Evolutionary conservation across 192 early-diverging fungal species (phyloP).

Genomic region (Cladochytrium replicatum): DNA sequence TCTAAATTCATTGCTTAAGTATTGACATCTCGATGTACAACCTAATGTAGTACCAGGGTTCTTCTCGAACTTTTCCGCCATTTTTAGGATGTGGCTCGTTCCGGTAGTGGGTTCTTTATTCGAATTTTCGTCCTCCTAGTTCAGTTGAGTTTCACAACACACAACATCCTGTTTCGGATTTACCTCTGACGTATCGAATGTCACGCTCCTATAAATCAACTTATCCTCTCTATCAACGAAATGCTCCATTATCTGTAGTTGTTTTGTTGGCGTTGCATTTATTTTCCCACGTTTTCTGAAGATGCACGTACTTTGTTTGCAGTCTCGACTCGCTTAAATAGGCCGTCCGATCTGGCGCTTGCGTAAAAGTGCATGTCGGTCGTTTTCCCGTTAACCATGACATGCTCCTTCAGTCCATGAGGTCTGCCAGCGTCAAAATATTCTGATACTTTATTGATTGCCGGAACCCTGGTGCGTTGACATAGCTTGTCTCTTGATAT

Average conservation of each 20-base stretch:
- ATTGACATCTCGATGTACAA: not conserved
- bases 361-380: conserved; percentile 48
- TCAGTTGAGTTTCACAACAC: no score
- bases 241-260: conserved; percentile 28
- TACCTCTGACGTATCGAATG: conserved; percentile 27
- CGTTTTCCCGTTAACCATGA: conserved; percentile 36
- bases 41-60: conserved; percentile 19
- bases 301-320: conserved; percentile 25
- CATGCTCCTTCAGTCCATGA: conserved; percentile 45
- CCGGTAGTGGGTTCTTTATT: conserved; percentile 5
- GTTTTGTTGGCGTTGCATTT: not conserved
- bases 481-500: conserved; percentile 39
- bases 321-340: conserved; percentile 37
- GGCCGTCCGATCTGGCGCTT: conserved; percentile 38
- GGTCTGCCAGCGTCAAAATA: conserved; percentile 43
- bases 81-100: conserved; percentile 31
- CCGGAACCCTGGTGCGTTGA: conserved; percentile 32
- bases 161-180: conserved; percentile 8
- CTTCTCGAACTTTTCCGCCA: conserved; percentile 47
- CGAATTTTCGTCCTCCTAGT: conserved; percentile 1
- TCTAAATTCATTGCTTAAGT: conserved; percentile 1
- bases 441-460: conserved; percentile 32
- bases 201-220: conserved; percentile 41
- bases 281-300: not conserved
- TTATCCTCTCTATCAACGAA: conserved; percentile 45